Base-by-base conservation (phyloP, 1,139 yeast species). In the Pichia sp. region DNA sequence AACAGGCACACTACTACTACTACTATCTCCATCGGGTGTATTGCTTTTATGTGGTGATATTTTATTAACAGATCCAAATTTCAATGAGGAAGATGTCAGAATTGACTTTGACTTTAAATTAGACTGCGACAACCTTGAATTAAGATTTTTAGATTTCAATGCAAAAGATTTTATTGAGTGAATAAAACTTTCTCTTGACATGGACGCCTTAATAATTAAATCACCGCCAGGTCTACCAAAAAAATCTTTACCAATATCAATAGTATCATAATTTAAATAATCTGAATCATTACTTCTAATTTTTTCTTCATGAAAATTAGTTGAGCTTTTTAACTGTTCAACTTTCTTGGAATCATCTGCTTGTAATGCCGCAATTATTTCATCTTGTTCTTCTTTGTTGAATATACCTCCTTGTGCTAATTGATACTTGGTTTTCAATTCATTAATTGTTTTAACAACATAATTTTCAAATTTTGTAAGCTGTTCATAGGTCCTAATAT, bases 401-500 rank as follows among this genome's bases (percentile, higher is more conserved):
- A 41, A 34, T n/a, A 57, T 46, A 3, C 59, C 60, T 12, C 42
- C 44, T 10, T 47, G 41, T 12, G 40, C 26, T 28, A 54, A 45
- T 3, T 46, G 43, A 3, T 42, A 31, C 7, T 42, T 46, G 7
- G 51, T 48, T 20, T 48, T 33, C n/a, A 55, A 35, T 11, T 50
- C 45, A 4, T 46, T 39, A 10, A 55, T 37, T 11, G 42, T 40
- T 10, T 43, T 40, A 8, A 35, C 24, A 12, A 48, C 51, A 8
- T 46, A 40, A 24, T 39, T 50, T 31, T 56, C 54, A n/a, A 56
- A 31, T 22, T 41, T 42, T 7, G 37, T 43, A 2, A 57, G 8
- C 37, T 55, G 59, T 20, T 46, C 49, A 12, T 30, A 37, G 1
- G 57, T 49, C 38, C 39, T 11, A 16, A 42, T 22, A 30, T 42